phyloP scores from a whole-genome alignment of 2,329 filamentous ascomycete species.

The Ustulina deusta region DNA sequence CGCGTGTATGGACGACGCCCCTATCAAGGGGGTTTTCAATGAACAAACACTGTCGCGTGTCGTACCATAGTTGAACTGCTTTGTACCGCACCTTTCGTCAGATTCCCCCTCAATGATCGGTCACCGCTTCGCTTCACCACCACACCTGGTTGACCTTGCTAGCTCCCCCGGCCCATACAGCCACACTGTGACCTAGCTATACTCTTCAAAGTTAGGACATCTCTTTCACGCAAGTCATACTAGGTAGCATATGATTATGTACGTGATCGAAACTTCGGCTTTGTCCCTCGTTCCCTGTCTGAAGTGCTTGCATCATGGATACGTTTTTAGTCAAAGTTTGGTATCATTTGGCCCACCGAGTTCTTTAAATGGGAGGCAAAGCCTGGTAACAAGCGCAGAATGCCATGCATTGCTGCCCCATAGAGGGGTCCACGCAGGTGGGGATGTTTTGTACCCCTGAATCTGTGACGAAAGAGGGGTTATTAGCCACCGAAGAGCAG shows the following conservation, averaged over 20 bases:
- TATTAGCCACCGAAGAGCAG: conserved; percentile 26
- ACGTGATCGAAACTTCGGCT: conserved; percentile 22
- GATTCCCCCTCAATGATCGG: conserved; percentile 22
- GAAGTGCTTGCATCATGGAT: conserved; percentile 18
- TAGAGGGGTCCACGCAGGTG: conserved; percentile 40
- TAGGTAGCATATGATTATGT: conserved; percentile 33
- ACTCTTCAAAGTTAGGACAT: conserved; percentile 31
- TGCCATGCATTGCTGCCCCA: conserved; percentile 43
- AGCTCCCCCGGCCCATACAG: conserved; percentile 16
- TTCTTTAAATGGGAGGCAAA: conserved; percentile 17
- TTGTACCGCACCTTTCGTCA: conserved; percentile 15
- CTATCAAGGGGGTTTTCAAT: conserved; percentile 30
- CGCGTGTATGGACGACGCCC: conserved; percentile 35
- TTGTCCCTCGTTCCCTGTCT: conserved; percentile 10
- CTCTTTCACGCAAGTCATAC: conserved; percentile 37
- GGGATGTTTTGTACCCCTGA: conserved; percentile 23
- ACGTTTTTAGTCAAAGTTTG: conserved; percentile 20
- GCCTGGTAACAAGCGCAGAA: conserved; percentile 23
- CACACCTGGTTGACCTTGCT: conserved; percentile 27
- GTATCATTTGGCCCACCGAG: conserved; percentile 24
- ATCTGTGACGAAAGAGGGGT: conserved; percentile 34
- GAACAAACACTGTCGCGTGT: conserved; percentile 22
- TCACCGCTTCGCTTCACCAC: conserved; percentile 38
- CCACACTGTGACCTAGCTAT: conserved; percentile 17
- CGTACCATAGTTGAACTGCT: conserved; percentile 5